Evolutionary conservation across 1,139 yeast genomes (phyloP), one percentile per base, ranked within the genome.

Genomic region (Suhomyces terraborum): DNA sequence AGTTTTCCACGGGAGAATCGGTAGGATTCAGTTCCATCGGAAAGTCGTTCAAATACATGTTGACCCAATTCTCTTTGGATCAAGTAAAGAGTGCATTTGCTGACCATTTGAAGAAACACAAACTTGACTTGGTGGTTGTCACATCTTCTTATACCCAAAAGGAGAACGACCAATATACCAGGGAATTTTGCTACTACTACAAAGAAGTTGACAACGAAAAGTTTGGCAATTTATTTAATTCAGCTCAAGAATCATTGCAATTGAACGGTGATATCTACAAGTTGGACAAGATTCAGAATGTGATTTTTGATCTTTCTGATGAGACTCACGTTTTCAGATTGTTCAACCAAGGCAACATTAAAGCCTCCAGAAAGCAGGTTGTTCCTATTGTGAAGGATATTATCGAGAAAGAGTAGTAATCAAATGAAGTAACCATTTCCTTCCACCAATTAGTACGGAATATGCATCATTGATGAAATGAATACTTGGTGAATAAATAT

Each of bases 331-430:
- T 32, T 12, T 54, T 73, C 38, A 53, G 51, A 30, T 51, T 74
- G 8, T 79, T 62, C 53, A 65, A 75, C 45, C 95, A 88, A 58
- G 50, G 52, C 7, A 80, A 84, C 46, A 58, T 74, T 9, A 62
- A 64, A 3, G 89, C 91, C 1, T 84, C 93, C 23, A 74, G 97
- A 52, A 89, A 89, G 56, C 94, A 86, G 58, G 88, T 89, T n/a
- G 95, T 87, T 7, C 95, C 96, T 3, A 62, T 62, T 12, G 67
- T 73, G 8, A 71, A 72, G 53, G 57, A 55, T 1, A 58, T 59
- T 26, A 53, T 71, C 33, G 70, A 66, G 31, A 28, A 22, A 8
- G n/a, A 23, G 2, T 13, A 10, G 25, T 10, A 4, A 5, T 23
- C 10, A 23, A 10, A 10, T 10, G n/a, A n/a, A n/a, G n/a, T n/a